phyloP scores from a whole-genome alignment of 2,329 filamentous ascomycete genomes.

The Clathrospora elynae region DNA sequence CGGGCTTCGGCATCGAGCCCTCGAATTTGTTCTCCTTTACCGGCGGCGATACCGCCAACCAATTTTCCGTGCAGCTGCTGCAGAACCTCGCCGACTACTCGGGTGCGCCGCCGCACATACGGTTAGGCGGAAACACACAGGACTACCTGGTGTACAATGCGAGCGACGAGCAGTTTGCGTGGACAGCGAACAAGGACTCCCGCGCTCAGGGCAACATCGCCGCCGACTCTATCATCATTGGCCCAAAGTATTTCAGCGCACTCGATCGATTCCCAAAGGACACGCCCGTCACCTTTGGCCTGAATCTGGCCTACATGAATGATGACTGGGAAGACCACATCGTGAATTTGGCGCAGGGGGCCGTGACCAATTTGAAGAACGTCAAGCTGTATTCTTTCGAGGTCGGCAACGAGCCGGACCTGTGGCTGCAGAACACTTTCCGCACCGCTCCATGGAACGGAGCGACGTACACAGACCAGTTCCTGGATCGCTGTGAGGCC shows the following conservation, averaged over 20 bases:
- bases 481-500: constrained; percentile 52
- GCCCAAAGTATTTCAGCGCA: constrained; percentile 55
- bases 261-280: constrained; percentile 57
- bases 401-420: constrained; percentile 53
- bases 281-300: constrained; percentile 57
- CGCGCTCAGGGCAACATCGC: constrained; percentile 50
- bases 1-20: constrained; percentile 59
- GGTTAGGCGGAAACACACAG: constrained; percentile 58
- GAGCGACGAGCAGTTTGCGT: constrained; percentile 44
- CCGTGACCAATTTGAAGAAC: constrained; percentile 46
- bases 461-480: constrained; percentile 53
- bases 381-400: constrained; percentile 51
- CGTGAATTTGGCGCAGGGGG: constrained; percentile 49
- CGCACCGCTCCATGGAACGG: constrained; percentile 53
- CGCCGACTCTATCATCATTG: constrained; percentile 54
- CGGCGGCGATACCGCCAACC: constrained; percentile 51
- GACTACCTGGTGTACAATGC: constrained; percentile 57
- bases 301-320: constrained; percentile 57
- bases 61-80: constrained; percentile 55
- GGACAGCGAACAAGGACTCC: constrained; percentile 48
- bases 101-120: constrained; percentile 56
- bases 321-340: constrained; percentile 54
- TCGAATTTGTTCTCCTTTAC: constrained; percentile 60
- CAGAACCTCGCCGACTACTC: constrained; percentile 57
- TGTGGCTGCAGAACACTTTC: constrained; percentile 54